Evolutionary conservation across 1,284 basidiomycete genomes (phyloP), one percentile per base, ranked within the genome.

Genomic region (Abortiporus biennis): DNA sequence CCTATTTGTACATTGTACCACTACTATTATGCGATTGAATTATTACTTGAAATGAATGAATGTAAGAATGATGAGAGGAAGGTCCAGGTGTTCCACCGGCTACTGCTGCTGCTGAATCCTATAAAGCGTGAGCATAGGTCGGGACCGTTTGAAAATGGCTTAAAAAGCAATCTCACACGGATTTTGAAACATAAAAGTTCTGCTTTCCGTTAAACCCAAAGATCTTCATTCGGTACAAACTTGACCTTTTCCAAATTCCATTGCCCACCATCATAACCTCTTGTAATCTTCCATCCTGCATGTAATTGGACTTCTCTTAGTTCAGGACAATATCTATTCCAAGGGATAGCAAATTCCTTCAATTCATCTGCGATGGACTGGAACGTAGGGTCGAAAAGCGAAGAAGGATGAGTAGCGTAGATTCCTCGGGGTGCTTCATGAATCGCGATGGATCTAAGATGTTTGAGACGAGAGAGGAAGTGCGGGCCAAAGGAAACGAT

Each of bases 401-500:
- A 47, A 15, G 6, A 13, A n/a, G 35, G 35, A 36, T 34, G 11
- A 8, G 8, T 16, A 8, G 16, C 33, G 20, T 19, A 6, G 35
- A 36, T 6, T 13, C 42, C 37, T 38, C 44, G 32, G 6, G 46
- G 44, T 17, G 45, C 45, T 15, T 48, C 40, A 44, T 53, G 58
- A 24, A 58, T 44, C 34, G 59, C 49, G 21, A 57, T 41, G 17
- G 54, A 56, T 30, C 57, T 53, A 38, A 61, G 44, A 35, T 58
- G 15, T 19, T 48, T 36, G 35, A 58, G 41, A 20, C 49, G 47
- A 27, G 45, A 23, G 21, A 57, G 54, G 32, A 55, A 53, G 40
- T 58, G 57, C 1, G 61, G 58, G 2, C 58, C 59, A 30, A 61
- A 46, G 36, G 49, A 48, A 3, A 61, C 56, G 1, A 60, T 38